Conservation (phyloP, 176 grass and related monocot genomes). For the Cocos nucifera region DNA sequence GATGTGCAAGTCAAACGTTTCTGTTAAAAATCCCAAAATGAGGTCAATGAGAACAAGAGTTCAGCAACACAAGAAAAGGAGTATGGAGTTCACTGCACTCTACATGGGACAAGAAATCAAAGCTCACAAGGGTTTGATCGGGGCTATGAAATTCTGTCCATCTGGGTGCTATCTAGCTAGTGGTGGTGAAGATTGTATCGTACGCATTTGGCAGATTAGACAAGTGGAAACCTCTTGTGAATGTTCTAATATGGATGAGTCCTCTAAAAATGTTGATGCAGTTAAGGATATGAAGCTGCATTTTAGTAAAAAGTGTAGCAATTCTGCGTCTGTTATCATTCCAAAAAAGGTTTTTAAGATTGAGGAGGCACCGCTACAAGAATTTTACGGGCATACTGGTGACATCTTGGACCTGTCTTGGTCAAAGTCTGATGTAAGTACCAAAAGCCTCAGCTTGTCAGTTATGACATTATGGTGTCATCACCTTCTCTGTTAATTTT, state of each 20-base stretch:
- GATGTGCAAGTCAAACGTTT: constrained; percentile 38
- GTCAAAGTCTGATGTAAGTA: constrained; percentile 79
- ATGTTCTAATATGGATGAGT: constrained; percentile 23
- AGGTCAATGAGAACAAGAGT: constrained; percentile 45
- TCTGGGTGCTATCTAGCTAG: constrained; percentile 84
- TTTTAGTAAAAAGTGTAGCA: constrained; percentile 19
- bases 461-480: not conserved
- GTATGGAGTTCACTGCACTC: constrained; percentile 64
- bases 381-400: constrained; percentile 62
- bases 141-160: constrained; percentile 67
- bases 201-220: constrained; percentile 69
- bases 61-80: constrained; percentile 45
- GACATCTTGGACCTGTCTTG: constrained; percentile 79
- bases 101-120: constrained; percentile 79
- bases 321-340: constrained; percentile 39
- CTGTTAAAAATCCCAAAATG: constrained; percentile 30
- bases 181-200: constrained; percentile 73
- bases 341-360: constrained; percentile 55
- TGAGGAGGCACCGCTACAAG: constrained; percentile 54
- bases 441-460: too few relatives aligned
- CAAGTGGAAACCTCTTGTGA: constrained; percentile 45
- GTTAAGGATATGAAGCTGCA: constrained; percentile 33
- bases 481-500: not conserved
- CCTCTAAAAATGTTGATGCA: constrained; percentile 26
- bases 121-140: constrained; percentile 81